Conservation (phyloP, 495 filamentous ascomycete species). For the Cetradonia linearis region DNA sequence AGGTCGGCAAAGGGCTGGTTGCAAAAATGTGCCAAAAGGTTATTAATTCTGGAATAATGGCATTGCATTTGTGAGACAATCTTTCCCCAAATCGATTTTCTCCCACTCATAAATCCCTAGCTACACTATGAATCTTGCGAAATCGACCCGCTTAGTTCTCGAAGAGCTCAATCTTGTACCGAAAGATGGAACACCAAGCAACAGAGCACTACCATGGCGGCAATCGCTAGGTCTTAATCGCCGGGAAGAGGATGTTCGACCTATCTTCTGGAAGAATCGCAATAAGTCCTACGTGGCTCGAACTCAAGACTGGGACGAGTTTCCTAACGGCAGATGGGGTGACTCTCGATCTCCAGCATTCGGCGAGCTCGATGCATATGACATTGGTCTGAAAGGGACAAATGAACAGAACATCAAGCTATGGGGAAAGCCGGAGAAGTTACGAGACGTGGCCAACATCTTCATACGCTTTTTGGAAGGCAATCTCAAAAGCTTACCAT, state of each 20-base stretch:
- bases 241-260: slow-evolving; percentile 88
- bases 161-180: slow-evolving; percentile 77
- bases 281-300: slow-evolving; percentile 90
- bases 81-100: background rate
- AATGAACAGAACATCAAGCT: slow-evolving; percentile 94
- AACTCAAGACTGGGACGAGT: slow-evolving; percentile 98
- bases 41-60: slow-evolving; percentile 67
- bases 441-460: slow-evolving; percentile 69
- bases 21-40: slow-evolving; percentile 85
- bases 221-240: slow-evolving; percentile 83
- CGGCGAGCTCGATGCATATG: slow-evolving; percentile 92
- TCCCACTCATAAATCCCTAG: slow-evolving; percentile 27
- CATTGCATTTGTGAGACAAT: slow-evolving; percentile 71
- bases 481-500: slow-evolving; percentile 73
- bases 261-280: slow-evolving; percentile 97
- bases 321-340: slow-evolving; percentile 98
- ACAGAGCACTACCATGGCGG: slow-evolving; percentile 86
- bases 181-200: slow-evolving; percentile 56
- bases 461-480: slow-evolving; percentile 77
- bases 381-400: slow-evolving; percentile 87
- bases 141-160: slow-evolving; percentile 85
- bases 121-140: slow-evolving; percentile 98
- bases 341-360: slow-evolving; percentile 95
- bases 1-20: slow-evolving; percentile 82
- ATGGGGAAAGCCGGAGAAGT: slow-evolving; percentile 76